Percentiles rank a stretch among this genome's conserved stretches.
Evolutionary conservation across 2,329 filamentous ascomycete genomes (phyloP).

Genomic region (Geoglossum cookeanum): DNA sequence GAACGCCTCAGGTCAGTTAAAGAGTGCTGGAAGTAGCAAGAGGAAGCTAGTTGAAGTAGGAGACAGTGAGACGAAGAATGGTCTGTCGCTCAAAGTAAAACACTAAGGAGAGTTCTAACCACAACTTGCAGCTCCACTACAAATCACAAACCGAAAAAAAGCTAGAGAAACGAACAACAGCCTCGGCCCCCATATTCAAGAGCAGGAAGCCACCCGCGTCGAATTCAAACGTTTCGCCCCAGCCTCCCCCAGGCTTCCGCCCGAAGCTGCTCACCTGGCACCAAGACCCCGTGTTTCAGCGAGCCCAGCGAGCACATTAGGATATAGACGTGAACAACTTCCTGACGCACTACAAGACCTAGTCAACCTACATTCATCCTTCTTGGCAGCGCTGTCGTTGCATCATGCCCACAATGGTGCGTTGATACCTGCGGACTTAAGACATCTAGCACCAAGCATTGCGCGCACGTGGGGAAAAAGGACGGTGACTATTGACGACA

Average conservation of each 20-base stretch:
- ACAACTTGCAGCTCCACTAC: background rate
- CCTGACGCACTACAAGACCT: slow-evolving; percentile 38
- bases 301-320: background rate
- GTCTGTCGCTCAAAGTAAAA: background rate
- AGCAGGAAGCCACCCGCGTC: background rate
- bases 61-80: background rate
- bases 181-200: background rate
- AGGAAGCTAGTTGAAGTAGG: background rate
- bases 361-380: slow-evolving; percentile 43
- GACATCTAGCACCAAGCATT: slow-evolving; percentile 39
- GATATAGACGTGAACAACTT: slow-evolving; percentile 15
- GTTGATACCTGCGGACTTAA: slow-evolving; percentile 42
- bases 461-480: slow-evolving; percentile 56
- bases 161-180: background rate
- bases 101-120: background rate
- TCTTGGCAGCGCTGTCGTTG: slow-evolving; percentile 47
- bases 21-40: background rate
- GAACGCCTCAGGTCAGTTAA: background rate
- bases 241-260: background rate
- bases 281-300: background rate
- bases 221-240: background rate
- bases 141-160: background rate
- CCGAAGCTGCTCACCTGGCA: background rate
- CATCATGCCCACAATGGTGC: slow-evolving; percentile 51
- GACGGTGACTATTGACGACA: slow-evolving; percentile 42